Conservation (phyloP, 2,329 filamentous ascomycete genomes). For the Aspergillus sp. region DNA sequence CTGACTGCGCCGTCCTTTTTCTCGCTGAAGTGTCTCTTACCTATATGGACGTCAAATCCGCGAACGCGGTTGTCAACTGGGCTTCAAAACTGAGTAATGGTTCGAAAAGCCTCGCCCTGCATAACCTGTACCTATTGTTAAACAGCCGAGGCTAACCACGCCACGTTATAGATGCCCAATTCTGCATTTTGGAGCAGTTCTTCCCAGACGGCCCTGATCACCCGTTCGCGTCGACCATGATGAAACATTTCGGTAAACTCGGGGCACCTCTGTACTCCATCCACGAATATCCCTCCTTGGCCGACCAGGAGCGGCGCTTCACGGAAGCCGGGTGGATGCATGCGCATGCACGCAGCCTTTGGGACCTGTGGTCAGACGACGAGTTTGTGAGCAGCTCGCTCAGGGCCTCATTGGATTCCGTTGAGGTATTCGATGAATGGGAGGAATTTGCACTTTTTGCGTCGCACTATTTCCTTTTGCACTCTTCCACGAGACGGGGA, state of each 20-base stretch:
- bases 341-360: conserved; percentile 67
- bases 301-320: conserved; percentile 70
- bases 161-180: conserved; percentile 58
- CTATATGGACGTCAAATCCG: conserved; percentile 75
- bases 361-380: conserved; percentile 76
- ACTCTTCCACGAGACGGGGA: conserved; percentile 52
- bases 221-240: conserved; percentile 85
- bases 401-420: conserved; percentile 61
- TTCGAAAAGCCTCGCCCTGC: conserved; percentile 37
- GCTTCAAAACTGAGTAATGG: conserved; percentile 68
- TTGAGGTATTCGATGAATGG: conserved; percentile 94
- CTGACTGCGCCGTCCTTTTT: conserved; percentile 68
- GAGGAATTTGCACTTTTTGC: conserved; percentile 87
- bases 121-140: background rate
- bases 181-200: conserved; percentile 84
- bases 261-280: conserved; percentile 76
- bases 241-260: conserved; percentile 77
- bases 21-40: conserved; percentile 88
- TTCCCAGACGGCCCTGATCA: conserved; percentile 74
- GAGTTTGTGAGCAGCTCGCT: conserved; percentile 62
- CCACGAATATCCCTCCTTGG: conserved; percentile 64
- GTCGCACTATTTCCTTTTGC: conserved; percentile 78
- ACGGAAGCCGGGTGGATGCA: conserved; percentile 64
- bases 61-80: conserved; percentile 76
- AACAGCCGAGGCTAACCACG: conserved; percentile 5